These are phyloP conservation scores for Smittium mucronatum DNA, from an alignment of 371 early-diverging fungal genomes.

Conservation along the genomic window DNA sequence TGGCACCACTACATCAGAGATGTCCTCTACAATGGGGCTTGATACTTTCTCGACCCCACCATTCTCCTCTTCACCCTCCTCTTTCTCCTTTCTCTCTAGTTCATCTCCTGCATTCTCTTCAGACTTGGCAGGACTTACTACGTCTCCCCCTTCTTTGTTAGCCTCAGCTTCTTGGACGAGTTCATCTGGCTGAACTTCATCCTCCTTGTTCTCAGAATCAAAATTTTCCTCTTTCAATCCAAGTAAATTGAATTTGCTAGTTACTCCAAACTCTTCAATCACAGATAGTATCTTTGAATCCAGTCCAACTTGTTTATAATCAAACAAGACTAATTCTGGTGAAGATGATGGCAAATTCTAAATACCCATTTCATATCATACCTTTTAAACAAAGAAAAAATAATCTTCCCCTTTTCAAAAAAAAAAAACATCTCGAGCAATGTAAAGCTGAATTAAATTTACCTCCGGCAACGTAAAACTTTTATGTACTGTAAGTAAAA, in stretches of 20 bases:
- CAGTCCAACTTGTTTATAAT: neutral
- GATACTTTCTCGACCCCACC: too few species aligned
- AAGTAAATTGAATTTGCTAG: neutral
- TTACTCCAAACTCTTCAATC: neutral
- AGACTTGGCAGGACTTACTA: too few species aligned
- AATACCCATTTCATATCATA: neutral
- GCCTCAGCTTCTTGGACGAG: too few species aligned
- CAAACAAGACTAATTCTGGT: neutral
- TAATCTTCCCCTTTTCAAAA: neutral
- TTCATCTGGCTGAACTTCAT: too few species aligned
- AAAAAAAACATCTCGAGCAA: neutral
- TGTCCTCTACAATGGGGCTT: too few species aligned
- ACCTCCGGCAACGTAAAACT: slow-evolving; percentile 43
- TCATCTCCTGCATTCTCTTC: too few species aligned
- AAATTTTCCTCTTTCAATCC: neutral
- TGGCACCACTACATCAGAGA: too few species aligned
- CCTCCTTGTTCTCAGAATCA: neutral
- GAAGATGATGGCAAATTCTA: slow-evolving; percentile 2
- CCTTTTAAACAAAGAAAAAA: neutral
- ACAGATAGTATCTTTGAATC: neutral
- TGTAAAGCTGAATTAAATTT: neutral
- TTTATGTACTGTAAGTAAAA: slow-evolving; percentile 41
- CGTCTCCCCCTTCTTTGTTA: too few species aligned
- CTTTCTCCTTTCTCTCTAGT: too few species aligned
- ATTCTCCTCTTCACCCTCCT: too few species aligned